phyloP scores from a whole-genome alignment of 176 grass and related monocot species.

The Poa pratensis region DNA sequence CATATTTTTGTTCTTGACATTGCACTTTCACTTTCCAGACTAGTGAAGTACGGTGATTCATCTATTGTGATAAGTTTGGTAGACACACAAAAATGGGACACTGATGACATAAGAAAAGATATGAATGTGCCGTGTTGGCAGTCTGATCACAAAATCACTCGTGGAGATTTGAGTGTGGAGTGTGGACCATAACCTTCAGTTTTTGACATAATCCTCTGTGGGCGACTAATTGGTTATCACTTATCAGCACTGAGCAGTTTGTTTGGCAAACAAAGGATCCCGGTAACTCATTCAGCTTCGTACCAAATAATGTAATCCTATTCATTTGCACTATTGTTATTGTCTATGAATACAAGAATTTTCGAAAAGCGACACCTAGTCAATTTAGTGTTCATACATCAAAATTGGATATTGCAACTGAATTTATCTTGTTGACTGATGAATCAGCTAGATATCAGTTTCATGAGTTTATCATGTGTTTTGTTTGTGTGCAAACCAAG shows the following conservation, averaged over 20 bases:
- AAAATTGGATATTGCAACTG: constrained; percentile 15
- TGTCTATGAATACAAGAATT: constrained; percentile 5
- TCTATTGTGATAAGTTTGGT: neutral
- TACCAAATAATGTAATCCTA: neutral
- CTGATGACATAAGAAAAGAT: neutral
- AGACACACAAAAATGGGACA: constrained; percentile 3
- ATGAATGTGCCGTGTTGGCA: neutral
- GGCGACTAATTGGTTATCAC: neutral
- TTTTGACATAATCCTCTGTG: neutral
- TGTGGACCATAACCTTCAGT: neutral
- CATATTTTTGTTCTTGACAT: constrained; percentile 14
- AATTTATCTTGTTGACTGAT: constrained; percentile 31
- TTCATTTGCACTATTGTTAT: neutral
- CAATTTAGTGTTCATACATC: constrained; percentile 13
- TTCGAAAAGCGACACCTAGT: neutral
- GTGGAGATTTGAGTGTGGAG: constrained; percentile 18
- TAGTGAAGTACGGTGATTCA: neutral
- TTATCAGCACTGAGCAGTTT: constrained; percentile 12
- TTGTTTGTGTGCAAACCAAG: neutral
- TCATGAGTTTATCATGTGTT: neutral
- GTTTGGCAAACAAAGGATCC: neutral
- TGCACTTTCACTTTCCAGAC: constrained; percentile 31
- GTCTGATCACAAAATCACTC: constrained; percentile 5
- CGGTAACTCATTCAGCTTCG: constrained; percentile 35
- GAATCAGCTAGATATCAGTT: neutral